Base-by-base conservation (phyloP, 129 eudicot species). In the Artemisia annua region DNA sequence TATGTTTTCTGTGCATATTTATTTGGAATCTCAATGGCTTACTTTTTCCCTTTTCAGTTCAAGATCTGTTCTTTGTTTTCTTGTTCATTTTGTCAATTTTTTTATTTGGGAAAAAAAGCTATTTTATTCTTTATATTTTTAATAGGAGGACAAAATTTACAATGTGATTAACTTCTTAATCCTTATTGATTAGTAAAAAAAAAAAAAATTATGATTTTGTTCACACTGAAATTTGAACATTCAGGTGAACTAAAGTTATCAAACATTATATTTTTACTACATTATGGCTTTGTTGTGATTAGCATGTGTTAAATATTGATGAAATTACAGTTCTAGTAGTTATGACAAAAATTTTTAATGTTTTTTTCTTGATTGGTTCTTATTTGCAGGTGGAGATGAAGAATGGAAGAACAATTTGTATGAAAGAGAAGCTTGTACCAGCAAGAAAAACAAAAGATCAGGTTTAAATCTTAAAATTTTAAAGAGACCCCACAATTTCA, bases 321-420 rank as follows among this genome's bases (percentile, higher is more conserved):
- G 48, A 72, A 48, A 58, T 59, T 4, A 46, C 63, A 63, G 51
- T 76, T 26, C 68, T 63, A 62, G 53, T 72, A 60, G 77, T 58
- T 39, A 66, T 81, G 81, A 57, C 20, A 78, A 55, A 87, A 80
- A 88, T 86, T 83, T 86, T 83, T 78, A 44, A 72, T 32, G 19
- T 56, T 57, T 63, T 67, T 17, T 84, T 86, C 26, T 80, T 61
- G 67, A 49, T 18, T 46, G 48, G 66, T 13, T 82, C 43, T 46
- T 55, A 64, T 87, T 87, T 87, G 72, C 91, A 94, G 98, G 84
- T 81, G 83, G 82, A 86, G 87, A 83, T 87, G 97, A 88, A 81
- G 97, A 88, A 79, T 90, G 92, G 91, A 88, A 76, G 77, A 93
- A 81, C 84, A 84, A 63, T 71, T 43, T 71, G 43, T 65, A 57